Evolutionary conservation across 805 yeast species (phyloP), one percentile per base, ranked within the genome.

Genomic region (Kodamaea hsintzibuensis): DNA sequence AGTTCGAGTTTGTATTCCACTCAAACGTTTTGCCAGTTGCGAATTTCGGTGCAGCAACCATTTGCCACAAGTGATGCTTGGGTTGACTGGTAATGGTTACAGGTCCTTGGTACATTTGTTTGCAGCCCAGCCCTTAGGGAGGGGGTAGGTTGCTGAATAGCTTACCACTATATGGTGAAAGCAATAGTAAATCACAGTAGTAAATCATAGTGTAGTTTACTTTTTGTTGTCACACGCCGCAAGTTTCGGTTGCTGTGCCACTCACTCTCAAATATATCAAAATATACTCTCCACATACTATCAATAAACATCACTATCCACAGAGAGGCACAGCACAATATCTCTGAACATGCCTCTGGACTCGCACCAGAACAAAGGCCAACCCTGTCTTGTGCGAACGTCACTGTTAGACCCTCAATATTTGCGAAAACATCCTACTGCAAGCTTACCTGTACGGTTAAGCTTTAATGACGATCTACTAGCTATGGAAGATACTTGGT

Each of bases 401-500:
- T 63, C 70, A 13, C 59, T 66, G 27, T 50, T 65, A 38, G 65
- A 62, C 53, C 62, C 69, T 6, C 53, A 60, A 45, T 65, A 40
- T 16, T 37, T 42, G 5, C 33, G 42, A 25, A 19, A 40, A 25
- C 16, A 40, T 51, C 48, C 55, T 65, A 2, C 54, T 65, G 39
- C 55, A 53, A 70, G 62, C 51, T 62, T 63, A 7, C 72, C 74
- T 3, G 66, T 73, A 4, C 62, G 58, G 39, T 56, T 74, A 40
- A 52, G 58, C 6, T 64, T 70, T 40, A 62, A 70, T 35, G 56
- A 72, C 33, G 74, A 74, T 61, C 53, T 70, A 10, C 59, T 64
- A 47, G 55, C 60, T 1, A 72, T 82, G 75, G 68, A 78, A 0
- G 62, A 63, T 39, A 61, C 71, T 58, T 84, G 88, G 87, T 67